phyloP scores from a whole-genome alignment of 805 yeast genomes.

The Saccharomycopsis fibuligera region DNA sequence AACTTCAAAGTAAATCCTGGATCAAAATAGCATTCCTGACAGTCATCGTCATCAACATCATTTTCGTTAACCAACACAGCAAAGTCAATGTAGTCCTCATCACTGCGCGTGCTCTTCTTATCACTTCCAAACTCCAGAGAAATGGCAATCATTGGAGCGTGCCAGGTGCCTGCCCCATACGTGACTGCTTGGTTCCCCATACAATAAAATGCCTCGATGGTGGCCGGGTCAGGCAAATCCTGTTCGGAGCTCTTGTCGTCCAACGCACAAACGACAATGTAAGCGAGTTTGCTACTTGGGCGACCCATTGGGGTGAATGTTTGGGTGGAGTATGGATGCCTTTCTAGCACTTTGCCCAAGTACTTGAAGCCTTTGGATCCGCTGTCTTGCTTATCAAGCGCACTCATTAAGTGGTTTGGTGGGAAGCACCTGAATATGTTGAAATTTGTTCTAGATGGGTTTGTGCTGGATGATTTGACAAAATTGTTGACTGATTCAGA shows the following conservation, averaged over 20 bases:
- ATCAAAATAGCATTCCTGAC: slow-evolving; percentile 68
- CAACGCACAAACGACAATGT: slow-evolving; percentile 75
- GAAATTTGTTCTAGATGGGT: slow-evolving; percentile 58
- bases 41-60: slow-evolving; percentile 71
- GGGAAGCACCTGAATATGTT: slow-evolving; percentile 79
- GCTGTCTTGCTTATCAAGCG: slow-evolving; percentile 1
- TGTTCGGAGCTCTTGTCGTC: slow-evolving; percentile 30
- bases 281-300: slow-evolving; percentile 50
- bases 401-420: slow-evolving; percentile 51
- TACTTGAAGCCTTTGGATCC: slow-evolving; percentile 29
- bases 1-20: slow-evolving; percentile 42
- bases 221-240: slow-evolving; percentile 55
- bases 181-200: slow-evolving; percentile 86
- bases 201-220: slow-evolving; percentile 64
- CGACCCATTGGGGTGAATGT: slow-evolving; percentile 91
- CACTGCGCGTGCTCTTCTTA: neutral
- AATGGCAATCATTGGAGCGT: slow-evolving; percentile 87
- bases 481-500: slow-evolving; percentile 59
- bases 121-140: neutral
- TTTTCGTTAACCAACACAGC: slow-evolving; percentile 86
- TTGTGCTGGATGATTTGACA: slow-evolving; percentile 31
- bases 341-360: slow-evolving; percentile 65
- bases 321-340: slow-evolving; percentile 87
- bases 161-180: slow-evolving; percentile 83
- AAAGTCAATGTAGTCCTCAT: slow-evolving; percentile 54